Evolutionary conservation across 2,329 filamentous ascomycete species (phyloP), one percentile per base, ranked within the genome.

Genomic region (Diaporthe capsici): DNA sequence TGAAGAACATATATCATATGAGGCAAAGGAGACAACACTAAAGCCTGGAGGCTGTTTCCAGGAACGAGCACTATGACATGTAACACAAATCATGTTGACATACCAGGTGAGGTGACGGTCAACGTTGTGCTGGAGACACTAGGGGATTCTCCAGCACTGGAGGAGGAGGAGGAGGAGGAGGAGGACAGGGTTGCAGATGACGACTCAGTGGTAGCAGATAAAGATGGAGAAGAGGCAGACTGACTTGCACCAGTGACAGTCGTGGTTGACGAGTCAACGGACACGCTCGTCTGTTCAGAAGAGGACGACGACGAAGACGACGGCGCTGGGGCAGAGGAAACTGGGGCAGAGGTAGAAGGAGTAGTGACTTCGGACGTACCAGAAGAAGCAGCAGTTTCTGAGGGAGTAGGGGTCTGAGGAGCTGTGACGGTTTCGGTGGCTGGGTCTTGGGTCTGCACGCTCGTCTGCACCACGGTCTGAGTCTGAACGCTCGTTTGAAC

Each of bases 291-390:
- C 65, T 70, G 65, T 22, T 55, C 49, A 75, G 80, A 72, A 76
- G 78, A 78, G 61, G 80, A 81, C 77, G 79, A 63, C 31, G 71
- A 72, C 37, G 57, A 51, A 17, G 71, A 65, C 22, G 47, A 55
- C 74, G 31, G 34, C 71, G 49, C 25, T 44, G n/a, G 71, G 47
- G 78, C 68, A 75, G 79, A 73, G 47, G 80, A 77, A 58, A 76
- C 77, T 74, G 78, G 77, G 55, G 78, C 74, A 73, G 78, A 71
- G 39, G 77, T 76, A 76, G 77, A 77, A 65, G 75, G 60, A 74
- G 77, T 67, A 73, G 65, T 79, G 39, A 79, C 49, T 68, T 34
- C 75, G 44, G 80, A 85, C 81, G 79, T 82, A 83, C 80, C 82
- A 80, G 79, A 75, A 74, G 78, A 77, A 79, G 80, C 76, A 76